Evolutionary conservation across 2,329 filamentous ascomycete genomes (phyloP), one percentile per base, ranked within the genome.

Genomic region (Colletotrichum ledebouriae): DNA sequence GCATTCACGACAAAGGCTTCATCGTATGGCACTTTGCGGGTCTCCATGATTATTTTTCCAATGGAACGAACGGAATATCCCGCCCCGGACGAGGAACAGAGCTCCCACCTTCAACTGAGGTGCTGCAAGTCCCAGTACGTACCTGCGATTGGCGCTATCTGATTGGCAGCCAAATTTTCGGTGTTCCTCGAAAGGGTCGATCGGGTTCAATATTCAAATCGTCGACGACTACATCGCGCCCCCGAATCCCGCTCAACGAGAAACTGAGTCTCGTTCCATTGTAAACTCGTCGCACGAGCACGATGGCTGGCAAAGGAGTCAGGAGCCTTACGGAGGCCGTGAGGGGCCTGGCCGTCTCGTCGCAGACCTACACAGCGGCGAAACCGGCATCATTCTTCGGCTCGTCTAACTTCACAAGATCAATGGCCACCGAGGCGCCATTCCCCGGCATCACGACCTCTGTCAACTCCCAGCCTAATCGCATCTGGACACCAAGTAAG

Each of bases 401-500:
- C 56, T 56, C 66, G 22, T 55, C 65, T 37, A 64, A 49, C 67
- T 83, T 86, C 63, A 78, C 82, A 57, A 82, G 87, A 67, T 83
- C 86, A 71, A 87, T 89, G 83, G 87, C 88, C 42, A 88, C 88
- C 59, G 84, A 85, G 66, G 77, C 81, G 10, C 75, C 82, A 6
- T 74, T 81, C 29, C 77, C 80, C 4, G 72, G 73, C 22, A 78
- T 79, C 49, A 82, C 80, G 65, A 76, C 74, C 59, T 78, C 79
- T 13, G 75, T 76, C 39, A 77, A 72, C 61, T 68, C 72, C 70
- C 80, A 76, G 70, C 72, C 73, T 69, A 81, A 79, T 59, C 75
- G 81, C 37, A 74, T 78, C 10, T 86, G 81, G 80, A 79, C 82
- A 72, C 84, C 84, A 72, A 75, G 85, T 86, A 77, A 52, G 58